Evolutionary conservation across 257 asterid genomes (phyloP).

Genomic region (Petrea volubilis): DNA sequence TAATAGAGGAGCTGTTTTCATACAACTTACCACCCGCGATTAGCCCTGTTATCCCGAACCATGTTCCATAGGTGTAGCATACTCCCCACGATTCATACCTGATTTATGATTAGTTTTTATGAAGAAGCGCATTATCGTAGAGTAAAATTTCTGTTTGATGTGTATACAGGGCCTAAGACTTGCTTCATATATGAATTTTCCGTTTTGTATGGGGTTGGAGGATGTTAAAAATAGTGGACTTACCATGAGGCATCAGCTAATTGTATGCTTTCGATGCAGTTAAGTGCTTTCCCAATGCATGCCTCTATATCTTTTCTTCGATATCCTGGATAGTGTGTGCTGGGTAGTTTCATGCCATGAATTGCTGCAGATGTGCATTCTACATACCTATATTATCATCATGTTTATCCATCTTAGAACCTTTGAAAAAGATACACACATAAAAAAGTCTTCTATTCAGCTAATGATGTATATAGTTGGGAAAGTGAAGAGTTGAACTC

Average conservation of each 20-base stretch:
- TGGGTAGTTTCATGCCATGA: constrained; percentile 47
- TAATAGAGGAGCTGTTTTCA: constrained; percentile 38
- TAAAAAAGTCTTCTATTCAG: too few relatives aligned
- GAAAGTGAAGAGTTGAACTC: constrained; percentile 24
- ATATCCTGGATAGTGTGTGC: constrained; percentile 33
- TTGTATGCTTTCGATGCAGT: constrained; percentile 57
- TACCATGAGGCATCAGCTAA: constrained; percentile 75
- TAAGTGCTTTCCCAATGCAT: constrained; percentile 50
- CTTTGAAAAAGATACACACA: too few relatives aligned
- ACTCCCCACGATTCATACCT: constrained; percentile 88
- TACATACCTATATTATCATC: constrained; percentile 43
- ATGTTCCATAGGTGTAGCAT: constrained; percentile 77
- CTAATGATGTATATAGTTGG: background rate
- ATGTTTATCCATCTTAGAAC: background rate
- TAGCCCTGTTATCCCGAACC: constrained; percentile 70
- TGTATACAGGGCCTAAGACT: too few relatives aligned
- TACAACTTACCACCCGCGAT: constrained; percentile 53
- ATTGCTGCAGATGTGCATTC: constrained; percentile 75
- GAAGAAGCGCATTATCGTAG: background rate
- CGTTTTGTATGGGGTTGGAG: too few relatives aligned
- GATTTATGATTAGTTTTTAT: background rate
- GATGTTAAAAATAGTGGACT: too few relatives aligned
- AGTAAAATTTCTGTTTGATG: background rate
- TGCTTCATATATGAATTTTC: too few relatives aligned
- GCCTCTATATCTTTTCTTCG: constrained; percentile 39